These are phyloP conservation scores for Solanum chiquidenum DNA, from an alignment of 257 asterid species.

Conservation along the genomic window DNA sequence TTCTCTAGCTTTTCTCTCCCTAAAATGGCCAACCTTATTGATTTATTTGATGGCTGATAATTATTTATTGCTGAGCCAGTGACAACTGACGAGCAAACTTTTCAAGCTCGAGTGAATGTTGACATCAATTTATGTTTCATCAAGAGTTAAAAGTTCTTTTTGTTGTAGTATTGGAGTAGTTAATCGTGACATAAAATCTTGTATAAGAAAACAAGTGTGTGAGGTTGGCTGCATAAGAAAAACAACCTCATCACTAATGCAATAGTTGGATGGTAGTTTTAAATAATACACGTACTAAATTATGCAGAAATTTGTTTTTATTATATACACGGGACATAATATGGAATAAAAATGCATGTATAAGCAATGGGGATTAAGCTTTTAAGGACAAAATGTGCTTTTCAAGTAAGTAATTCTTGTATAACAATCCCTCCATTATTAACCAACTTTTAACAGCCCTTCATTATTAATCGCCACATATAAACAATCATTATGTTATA, in stretches of 20 bases:
- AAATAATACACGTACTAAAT: background rate
- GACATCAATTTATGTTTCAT: background rate
- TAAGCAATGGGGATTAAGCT: background rate
- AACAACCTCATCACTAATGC: background rate
- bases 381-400: background rate
- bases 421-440: background rate
- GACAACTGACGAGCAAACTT: background rate
- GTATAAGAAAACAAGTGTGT: background rate
- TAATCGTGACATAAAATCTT: background rate
- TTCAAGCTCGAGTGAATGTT: background rate
- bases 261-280: background rate
- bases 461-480: background rate
- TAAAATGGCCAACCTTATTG: background rate
- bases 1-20: background rate
- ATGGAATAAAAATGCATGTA: background rate
- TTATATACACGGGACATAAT: background rate
- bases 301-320: background rate
- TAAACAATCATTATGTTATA: background rate
- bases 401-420: background rate
- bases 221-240: background rate
- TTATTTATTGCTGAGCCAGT: background rate
- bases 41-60: background rate
- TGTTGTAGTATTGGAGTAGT: background rate
- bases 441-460: background rate
- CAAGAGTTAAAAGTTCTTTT: background rate